Conservation (phyloP, 768 basidiomycete species). For the Amanita thiersii region DNA sequence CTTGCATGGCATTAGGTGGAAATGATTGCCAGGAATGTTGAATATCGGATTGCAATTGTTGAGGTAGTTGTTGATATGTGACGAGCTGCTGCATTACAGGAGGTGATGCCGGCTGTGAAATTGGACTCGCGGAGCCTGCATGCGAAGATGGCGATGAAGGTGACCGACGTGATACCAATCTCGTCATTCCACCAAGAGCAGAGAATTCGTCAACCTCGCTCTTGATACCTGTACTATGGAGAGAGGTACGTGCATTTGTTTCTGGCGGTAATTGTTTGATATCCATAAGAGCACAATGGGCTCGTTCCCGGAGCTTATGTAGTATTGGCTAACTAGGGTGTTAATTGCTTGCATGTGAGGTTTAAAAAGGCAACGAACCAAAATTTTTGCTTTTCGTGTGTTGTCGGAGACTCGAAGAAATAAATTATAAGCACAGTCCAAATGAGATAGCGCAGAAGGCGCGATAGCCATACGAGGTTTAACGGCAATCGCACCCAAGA, state of each 20-base stretch:
- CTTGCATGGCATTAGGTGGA: constrained; percentile 4
- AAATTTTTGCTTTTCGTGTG: constrained; percentile 46
- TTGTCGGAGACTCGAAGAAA: constrained; percentile 49
- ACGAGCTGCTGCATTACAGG: constrained; percentile 10
- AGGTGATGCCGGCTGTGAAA: constrained; percentile 38
- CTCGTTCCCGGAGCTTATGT: constrained; percentile 46
- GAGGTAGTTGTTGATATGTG: constrained; percentile 8
- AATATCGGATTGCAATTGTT: constrained; percentile 10
- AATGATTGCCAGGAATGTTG: constrained; percentile 6
- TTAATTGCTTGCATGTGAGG: neutral
- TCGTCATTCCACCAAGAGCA: constrained; percentile 55
- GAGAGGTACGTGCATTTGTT: too few relatives aligned
- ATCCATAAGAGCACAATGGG: constrained; percentile 31
- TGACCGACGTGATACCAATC: constrained; percentile 46
- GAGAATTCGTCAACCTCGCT: constrained; percentile 55
- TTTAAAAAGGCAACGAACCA: constrained; percentile 28
- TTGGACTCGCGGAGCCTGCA: constrained; percentile 32
- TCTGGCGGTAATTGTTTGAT: constrained; percentile 15
- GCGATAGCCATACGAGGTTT: constrained; percentile 59
- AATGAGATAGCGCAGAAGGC: constrained; percentile 56
- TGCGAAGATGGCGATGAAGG: constrained; percentile 39
- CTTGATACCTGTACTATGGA: constrained; percentile 31
- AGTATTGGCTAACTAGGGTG: constrained; percentile 45
- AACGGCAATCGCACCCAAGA: constrained; percentile 59
- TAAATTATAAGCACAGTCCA: constrained; percentile 54